Percentiles rank a stretch among this genome's conserved stretches.
These are phyloP conservation scores for Uncinocarpus reesii DNA, from an alignment of 2,329 filamentous ascomycete genomes.

Conservation along the genomic window DNA sequence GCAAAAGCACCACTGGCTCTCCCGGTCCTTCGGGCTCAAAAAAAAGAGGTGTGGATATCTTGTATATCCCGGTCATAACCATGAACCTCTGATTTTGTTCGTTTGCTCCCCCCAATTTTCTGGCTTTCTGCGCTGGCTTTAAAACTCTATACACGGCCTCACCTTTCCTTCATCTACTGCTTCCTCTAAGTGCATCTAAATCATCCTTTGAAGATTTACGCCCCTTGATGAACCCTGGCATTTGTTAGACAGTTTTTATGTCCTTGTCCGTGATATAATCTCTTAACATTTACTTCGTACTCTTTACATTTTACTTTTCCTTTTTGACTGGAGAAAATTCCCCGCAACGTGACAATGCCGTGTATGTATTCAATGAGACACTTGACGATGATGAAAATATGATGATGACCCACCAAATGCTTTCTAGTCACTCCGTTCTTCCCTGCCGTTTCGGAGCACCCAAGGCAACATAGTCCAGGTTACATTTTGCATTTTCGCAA, in stretches of 20 bases:
- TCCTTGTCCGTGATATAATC: neutral
- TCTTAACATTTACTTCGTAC: too few relatives aligned
- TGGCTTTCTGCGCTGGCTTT: neutral
- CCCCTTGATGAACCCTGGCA: neutral
- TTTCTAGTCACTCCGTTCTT: neutral
- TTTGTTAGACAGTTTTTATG: neutral
- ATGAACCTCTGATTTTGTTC: conserved; percentile 13
- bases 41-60: conserved; percentile 1
- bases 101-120: neutral
- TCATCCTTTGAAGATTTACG: neutral
- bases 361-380: neutral
- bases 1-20: neutral
- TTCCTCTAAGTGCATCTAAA: neutral
- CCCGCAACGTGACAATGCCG: neutral
- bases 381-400: neutral
- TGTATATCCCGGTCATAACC: conserved; percentile 16
- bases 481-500: too few relatives aligned
- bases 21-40: neutral
- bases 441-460: neutral
- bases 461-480: neutral
- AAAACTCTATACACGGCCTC: neutral
- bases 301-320: neutral
- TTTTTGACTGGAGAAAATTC: neutral
- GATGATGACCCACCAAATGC: too few relatives aligned
- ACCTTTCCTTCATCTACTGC: neutral